Evolutionary conservation across 208 protist species (phyloP).

Genomic region (Leishmania tarentolae): DNA sequence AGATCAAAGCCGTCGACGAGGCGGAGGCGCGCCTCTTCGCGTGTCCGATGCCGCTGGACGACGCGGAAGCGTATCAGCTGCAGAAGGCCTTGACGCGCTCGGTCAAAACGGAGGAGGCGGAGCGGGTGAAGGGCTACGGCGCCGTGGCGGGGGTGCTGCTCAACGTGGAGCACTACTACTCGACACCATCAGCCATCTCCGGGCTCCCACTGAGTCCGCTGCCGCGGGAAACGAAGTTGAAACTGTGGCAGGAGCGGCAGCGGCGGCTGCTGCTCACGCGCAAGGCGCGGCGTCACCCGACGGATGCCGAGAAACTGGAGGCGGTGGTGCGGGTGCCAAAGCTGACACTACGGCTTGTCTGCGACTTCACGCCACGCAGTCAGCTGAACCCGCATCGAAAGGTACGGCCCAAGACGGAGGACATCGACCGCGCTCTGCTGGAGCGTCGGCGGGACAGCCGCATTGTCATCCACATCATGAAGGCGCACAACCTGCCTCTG

Average conservation of each 20-base stretch:
- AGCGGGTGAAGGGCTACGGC: slow-evolving; percentile 23
- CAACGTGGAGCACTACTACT: slow-evolving; percentile 44
- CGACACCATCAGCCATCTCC: slow-evolving; percentile 41
- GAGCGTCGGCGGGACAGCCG: slow-evolving; percentile 56
- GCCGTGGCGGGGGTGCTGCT: slow-evolving; percentile 15
- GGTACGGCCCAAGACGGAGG: slow-evolving; percentile 55
- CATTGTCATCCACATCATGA: slow-evolving; percentile 87
- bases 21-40: slow-evolving; percentile 53
- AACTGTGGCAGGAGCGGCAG: slow-evolving; percentile 77
- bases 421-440: slow-evolving; percentile 70
- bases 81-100: slow-evolving; percentile 30
- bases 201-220: slow-evolving; percentile 63
- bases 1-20: slow-evolving; percentile 35
- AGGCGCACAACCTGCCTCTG: slow-evolving; percentile 64
- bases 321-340: slow-evolving; percentile 64
- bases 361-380: slow-evolving; percentile 54
- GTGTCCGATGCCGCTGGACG: slow-evolving; percentile 57
- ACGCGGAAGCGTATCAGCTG: slow-evolving; percentile 41
- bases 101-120: slow-evolving; percentile 29
- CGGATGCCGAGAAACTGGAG: slow-evolving; percentile 69
- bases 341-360: slow-evolving; percentile 41
- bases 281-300: slow-evolving; percentile 33
- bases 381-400: slow-evolving; percentile 81
- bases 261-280: slow-evolving; percentile 41
- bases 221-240: slow-evolving; percentile 47